A percentile compares a stretch with the other conserved stretches of the same genome.
These are phyloP conservation scores for Mucor indicus DNA, from an alignment of 371 early-diverging fungal genomes.

Conservation along the genomic window DNA sequence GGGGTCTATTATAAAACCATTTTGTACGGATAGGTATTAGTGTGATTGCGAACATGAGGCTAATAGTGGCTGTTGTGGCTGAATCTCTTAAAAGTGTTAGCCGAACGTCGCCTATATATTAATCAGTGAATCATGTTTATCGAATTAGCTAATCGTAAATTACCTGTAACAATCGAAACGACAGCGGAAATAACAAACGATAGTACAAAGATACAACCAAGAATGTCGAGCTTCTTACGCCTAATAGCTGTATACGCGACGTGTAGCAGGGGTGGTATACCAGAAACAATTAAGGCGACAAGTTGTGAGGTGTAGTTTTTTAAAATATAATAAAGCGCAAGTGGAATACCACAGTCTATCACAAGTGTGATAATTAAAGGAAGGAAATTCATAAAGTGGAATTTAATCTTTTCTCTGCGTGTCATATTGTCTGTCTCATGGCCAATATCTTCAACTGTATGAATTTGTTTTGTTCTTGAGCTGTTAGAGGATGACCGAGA, in stretches of 20 bases:
- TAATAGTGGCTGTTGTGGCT: constrained; percentile 35
- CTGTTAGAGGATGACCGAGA: too few species aligned
- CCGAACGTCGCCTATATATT: constrained; percentile 44
- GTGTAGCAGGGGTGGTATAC: constrained; percentile 45
- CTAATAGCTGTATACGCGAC: constrained; percentile 22
- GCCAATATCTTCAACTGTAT: too few species aligned
- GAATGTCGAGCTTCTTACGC: constrained; percentile 28
- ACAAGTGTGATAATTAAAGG: constrained; percentile 14
- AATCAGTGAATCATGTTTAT: too few species aligned
- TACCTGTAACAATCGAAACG: constrained; percentile 35
- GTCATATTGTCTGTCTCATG: too few species aligned
- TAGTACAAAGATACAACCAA: constrained; percentile 39
- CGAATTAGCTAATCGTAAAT: too few species aligned
- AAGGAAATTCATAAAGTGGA: not conserved
- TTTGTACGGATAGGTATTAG: constrained; percentile 37
- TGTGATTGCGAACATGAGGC: constrained; percentile 39
- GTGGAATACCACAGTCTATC: constrained; percentile 36
- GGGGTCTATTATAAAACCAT: constrained; percentile 30
- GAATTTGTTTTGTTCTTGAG: too few species aligned
- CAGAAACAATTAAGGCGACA: constrained; percentile 42
- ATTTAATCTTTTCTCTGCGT: too few species aligned
- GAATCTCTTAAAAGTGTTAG: constrained; percentile 47
- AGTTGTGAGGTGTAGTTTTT: constrained; percentile 25
- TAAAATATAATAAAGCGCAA: constrained; percentile 36
- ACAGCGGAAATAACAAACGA: constrained; percentile 42